Percentiles rank a stretch among this genome's conserved stretches.
Conservation (phyloP, 2,329 filamentous ascomycete species). For the Raffaelea arxii region DNA sequence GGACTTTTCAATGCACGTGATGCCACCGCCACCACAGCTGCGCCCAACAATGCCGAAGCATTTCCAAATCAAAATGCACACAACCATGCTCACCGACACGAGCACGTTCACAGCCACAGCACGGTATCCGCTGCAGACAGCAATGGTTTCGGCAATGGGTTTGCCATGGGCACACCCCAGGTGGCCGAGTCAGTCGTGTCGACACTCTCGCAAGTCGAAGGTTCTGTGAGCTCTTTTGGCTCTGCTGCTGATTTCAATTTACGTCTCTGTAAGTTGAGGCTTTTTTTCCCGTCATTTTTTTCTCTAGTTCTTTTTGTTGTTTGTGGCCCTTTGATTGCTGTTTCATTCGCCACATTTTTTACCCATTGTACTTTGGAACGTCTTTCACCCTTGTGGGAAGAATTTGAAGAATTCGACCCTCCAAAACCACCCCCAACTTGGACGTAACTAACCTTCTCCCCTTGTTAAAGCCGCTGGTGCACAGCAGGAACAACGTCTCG, state of each 20-base stretch:
- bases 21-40: constrained; percentile 1
- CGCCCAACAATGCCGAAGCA: not conserved
- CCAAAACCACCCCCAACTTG: too few relatives aligned
- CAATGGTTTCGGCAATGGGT: constrained; percentile 3
- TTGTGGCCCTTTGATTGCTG: not conserved
- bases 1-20: constrained; percentile 13
- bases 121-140: constrained; percentile 1
- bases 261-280: constrained; percentile 3
- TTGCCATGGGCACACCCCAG: constrained; percentile 3
- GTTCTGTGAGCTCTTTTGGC: not conserved
- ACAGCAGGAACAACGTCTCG: constrained; percentile 2
- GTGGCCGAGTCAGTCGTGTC: not conserved
- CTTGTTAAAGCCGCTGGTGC: not conserved
- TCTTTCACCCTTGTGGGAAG: not conserved
- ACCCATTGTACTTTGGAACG: not conserved
- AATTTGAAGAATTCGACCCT: too few relatives aligned
- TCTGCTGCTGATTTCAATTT: not conserved
- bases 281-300: not conserved
- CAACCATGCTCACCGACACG: constrained; percentile 1
- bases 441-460: not conserved
- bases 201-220: not conserved
- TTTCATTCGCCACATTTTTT: not conserved
- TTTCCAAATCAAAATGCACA: constrained; percentile 4
- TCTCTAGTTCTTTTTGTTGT: not conserved
- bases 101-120: constrained; percentile 3